Base-by-base conservation (phyloP, 495 filamentous ascomycete genomes). In the Patellaria atrata region DNA sequence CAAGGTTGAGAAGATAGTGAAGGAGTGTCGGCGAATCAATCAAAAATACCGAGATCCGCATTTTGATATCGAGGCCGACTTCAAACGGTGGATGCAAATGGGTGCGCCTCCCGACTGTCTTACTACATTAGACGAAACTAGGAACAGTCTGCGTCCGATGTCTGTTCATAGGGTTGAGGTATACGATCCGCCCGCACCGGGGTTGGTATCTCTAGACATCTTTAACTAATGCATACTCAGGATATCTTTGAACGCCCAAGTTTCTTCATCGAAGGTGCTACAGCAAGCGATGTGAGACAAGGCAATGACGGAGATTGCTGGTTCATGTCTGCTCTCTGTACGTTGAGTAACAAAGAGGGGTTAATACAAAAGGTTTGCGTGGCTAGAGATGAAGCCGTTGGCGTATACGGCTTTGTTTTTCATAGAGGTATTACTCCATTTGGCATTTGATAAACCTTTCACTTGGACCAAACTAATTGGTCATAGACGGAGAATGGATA, bases 391-490 rank as follows among this genome's bases (percentile, higher is more conserved):
- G 75, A 87, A 50, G 61, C 67, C 28, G 73, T 92, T 18, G 87
- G 87, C 4, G 84, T 93, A 12, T 94, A 96, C 48, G 86, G 87
- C 0, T 94, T 94, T 51, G 85, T 94, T 7, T 94, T 96, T 53
- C 70, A 83, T 58, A 71, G 87, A 47, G 73, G 71, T 76, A 54
- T 44, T 19, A 19, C 14, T 15, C 31, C 17, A 12, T 16, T 30
- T 5, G 14, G 21, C 4, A 5, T 5, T 9, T 4, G 9, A 30
- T 43, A 22, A 51, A 12, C 19, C 29, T 32, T 18, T 13, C 11
- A n/a, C n/a, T n/a, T n/a, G n/a, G n/a, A n/a, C n/a, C n/a, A n/a
- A 32, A 9, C 45, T 50, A 15, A 50, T 32, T 13, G 30, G 11
- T 30, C 16, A 20, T 30, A 76, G 87, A 94, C 47, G 84, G 84